Conservation (phyloP, 148 eudicot genomes). For the Vaccinium myrtillus region DNA sequence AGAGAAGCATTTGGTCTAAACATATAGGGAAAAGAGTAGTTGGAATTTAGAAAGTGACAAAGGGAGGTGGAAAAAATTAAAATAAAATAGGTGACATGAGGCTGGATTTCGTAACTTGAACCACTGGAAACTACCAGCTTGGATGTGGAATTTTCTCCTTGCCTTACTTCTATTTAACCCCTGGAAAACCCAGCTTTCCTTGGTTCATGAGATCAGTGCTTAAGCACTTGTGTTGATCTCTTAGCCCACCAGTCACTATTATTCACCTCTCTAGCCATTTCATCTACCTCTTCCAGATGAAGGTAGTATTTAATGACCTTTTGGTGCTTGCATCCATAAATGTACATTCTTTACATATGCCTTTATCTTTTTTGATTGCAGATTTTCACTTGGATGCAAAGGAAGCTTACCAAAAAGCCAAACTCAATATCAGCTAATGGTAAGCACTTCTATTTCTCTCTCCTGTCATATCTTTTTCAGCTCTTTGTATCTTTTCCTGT, state of each 20-base stretch:
- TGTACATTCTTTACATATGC: neutral
- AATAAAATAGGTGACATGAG: conserved; percentile 27
- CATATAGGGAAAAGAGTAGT: conserved; percentile 14
- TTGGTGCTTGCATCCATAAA: neutral
- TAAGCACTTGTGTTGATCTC: conserved; percentile 10
- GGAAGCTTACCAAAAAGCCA: conserved; percentile 41
- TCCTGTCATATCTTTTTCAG: neutral
- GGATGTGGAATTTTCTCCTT: conserved; percentile 22
- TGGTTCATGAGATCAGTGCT: conserved; percentile 13
- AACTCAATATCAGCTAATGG: conserved; percentile 18
- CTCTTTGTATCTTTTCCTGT: neutral
- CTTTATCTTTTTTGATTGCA: conserved; percentile 22
- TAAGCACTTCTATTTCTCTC: conserved; percentile 13
- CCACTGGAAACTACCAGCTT: conserved; percentile 27
- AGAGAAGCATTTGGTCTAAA: neutral
- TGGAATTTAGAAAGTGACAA: conserved; percentile 14
- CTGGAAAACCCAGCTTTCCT: neutral
- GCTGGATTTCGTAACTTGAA: conserved; percentile 48
- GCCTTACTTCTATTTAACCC: conserved; percentile 37
- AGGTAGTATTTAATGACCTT: conserved; percentile 20
- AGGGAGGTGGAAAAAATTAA: neutral
- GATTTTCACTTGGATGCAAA: conserved; percentile 73
- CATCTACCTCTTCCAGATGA: conserved; percentile 19
- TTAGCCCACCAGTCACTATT: conserved; percentile 12
- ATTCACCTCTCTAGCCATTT: neutral